Base-by-base conservation (phyloP, 306 rosid genomes). In the Castanea mollissima region DNA sequence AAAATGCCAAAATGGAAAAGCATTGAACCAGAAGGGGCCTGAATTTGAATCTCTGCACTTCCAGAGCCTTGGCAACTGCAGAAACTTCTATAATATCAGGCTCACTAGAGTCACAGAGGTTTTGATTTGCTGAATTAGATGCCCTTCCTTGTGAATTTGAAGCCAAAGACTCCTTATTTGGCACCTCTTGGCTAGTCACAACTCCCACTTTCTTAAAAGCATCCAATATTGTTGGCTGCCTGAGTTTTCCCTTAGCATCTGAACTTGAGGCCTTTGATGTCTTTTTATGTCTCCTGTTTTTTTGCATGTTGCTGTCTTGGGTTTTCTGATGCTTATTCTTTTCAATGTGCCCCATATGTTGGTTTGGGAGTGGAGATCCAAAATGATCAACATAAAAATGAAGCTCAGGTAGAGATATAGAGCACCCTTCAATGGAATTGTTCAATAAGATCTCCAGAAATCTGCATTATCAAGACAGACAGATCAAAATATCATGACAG, bases 351-450 rank as follows among this genome's bases (percentile, higher is more conserved):
- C 73, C 75, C 69, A 52, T 69, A 73, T 31, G 55, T 77, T 58
- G 77, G 57, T 74, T 81, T 73, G 55, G 69, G 25, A 58, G 62
- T 27, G 85, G 52, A 55, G 82, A 73, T 19, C 77, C 73, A 69
- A 64, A 77, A 29, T 68, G 65, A 73, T 81, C 83, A 51, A 51
- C 73, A 59, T 54, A 69, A 49, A 76, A 74, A 54, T 77, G 85
- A 52, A 84, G 87, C 78, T 84, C 85, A 6, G 87, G 87, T 38
- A 84, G 82, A 74, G 82, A 81, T 41, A 77, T 34, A 55, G 77
- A 27, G 80, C 57, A 59, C 60, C 63, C 74, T 19, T 71, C 69
- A 73, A 84, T 54, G 51, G 72, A 81, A 69, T 68, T 51, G 80
- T 81, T 80, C 56, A 84, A 78, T 9, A 84, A 68, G 67, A 76